These are phyloP conservation scores for Auricularia auricula-judae DNA, from an alignment of 768 basidiomycete species.

Conservation along the genomic window DNA sequence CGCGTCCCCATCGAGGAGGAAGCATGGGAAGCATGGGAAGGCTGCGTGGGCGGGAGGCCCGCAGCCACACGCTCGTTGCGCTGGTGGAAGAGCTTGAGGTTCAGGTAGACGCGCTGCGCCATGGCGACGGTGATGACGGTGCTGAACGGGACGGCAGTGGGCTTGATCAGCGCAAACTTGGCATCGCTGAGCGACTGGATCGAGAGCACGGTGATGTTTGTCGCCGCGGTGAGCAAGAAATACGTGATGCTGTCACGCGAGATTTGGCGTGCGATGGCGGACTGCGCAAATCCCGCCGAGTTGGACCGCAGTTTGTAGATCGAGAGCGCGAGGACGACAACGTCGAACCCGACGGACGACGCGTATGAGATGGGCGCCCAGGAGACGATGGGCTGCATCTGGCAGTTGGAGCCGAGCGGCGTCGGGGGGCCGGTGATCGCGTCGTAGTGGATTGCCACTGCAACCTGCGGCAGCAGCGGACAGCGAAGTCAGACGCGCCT, in stretches of 20 bases:
- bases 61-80: neutral
- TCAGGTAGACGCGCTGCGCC: constrained; percentile 20
- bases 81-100: neutral
- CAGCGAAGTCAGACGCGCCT: neutral
- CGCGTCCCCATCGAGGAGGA: neutral
- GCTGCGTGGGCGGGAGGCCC: neutral
- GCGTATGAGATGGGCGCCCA: constrained; percentile 26
- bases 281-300: neutral
- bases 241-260: neutral
- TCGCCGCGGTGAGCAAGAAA: constrained; percentile 16
- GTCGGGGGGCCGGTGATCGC: constrained; percentile 16
- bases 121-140: constrained; percentile 25
- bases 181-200: constrained; percentile 17
- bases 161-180: constrained; percentile 18
- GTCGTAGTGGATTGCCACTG: constrained; percentile 21
- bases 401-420: constrained; percentile 25
- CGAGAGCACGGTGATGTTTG: constrained; percentile 18
- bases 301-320: constrained; percentile 11
- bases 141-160: constrained; percentile 18
- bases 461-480: constrained; percentile 13
- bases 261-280: neutral
- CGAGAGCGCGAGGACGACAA: constrained; percentile 17
- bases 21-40: neutral
- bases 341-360: constrained; percentile 21
- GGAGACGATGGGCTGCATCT: constrained; percentile 19